Evolutionary conservation across 441 rosid species (phyloP).

Genomic region (Melianthus villosus): DNA sequence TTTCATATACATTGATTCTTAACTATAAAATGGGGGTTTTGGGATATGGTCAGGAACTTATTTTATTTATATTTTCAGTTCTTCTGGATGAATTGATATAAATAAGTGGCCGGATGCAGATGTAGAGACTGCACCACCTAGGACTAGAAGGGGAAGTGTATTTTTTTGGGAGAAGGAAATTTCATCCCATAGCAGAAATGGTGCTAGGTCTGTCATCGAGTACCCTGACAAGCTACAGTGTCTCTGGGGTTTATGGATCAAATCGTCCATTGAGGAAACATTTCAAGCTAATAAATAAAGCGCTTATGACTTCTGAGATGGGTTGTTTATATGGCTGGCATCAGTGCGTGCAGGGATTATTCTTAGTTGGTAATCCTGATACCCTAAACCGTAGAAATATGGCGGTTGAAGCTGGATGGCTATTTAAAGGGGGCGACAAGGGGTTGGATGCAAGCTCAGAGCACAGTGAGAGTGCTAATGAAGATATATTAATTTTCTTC

Average conservation of each 20-base stretch:
- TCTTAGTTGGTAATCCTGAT: conserved; percentile 16
- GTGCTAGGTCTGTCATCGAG: conserved; percentile 34
- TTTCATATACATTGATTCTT: too few species aligned
- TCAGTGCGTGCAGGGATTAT: conserved; percentile 18
- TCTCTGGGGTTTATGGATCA: conserved; percentile 24
- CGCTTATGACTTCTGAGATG: conserved; percentile 13
- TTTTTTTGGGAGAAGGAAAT: conserved; percentile 1
- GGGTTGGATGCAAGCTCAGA: conserved; percentile 47
- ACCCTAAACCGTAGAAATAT: conserved; percentile 19
- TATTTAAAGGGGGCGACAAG: conserved; percentile 47
- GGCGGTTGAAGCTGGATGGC: conserved; percentile 73
- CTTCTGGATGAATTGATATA: neutral
- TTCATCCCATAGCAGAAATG: conserved; percentile 18
- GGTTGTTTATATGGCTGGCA: conserved; percentile 21
- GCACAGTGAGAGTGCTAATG: conserved; percentile 77
- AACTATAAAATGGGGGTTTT: too few species aligned
- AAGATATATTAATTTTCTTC: conserved; percentile 79
- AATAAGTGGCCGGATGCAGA: neutral
- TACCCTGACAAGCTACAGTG: conserved; percentile 27
- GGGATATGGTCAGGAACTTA: too few species aligned
- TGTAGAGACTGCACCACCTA: neutral
- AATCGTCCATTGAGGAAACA: conserved; percentile 19
- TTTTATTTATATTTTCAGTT: too few species aligned
- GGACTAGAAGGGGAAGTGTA: neutral
- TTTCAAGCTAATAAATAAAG: conserved; percentile 18